Evolutionary conservation across 179 eudicot species (phyloP), one percentile per base, ranked within the genome.

Genomic region (Silene coronaria): DNA sequence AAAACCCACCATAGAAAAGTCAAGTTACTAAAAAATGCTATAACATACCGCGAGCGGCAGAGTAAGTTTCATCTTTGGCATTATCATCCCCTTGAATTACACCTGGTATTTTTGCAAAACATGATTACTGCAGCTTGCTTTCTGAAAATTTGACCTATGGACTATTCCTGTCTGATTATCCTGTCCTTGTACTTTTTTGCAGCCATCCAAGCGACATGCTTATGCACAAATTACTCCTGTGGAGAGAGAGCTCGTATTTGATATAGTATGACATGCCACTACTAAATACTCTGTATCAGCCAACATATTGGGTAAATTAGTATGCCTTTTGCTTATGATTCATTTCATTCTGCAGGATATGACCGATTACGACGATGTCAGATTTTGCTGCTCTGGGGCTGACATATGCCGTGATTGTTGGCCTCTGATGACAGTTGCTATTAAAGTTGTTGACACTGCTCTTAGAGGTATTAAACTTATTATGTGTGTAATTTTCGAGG

Each of bases 391-490:
- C 81, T 84, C 91, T 45, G 97, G 93, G 46, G 97, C 95, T 81
- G 95, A 92, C 81, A 89, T 92, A 64, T 95, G 99, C 75, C 80
- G 85, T 72, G 88, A 91, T 59, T 95, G 97, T 81, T 92, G 99
- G 99, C 97, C 97, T 19, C 77, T 95, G 72, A 90, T 95, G 99
- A 95, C 97, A 45, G 89, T 87, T 81, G 97, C 97, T 64, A 88
- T 95, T 76, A 95, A 95, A 86, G 89, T 92, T 51, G 79, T 95
- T 42, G 97, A 95, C 76, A 83, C 85, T 78, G 86, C 96, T 66
- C 96, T 95, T 21, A 87, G 99, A 92, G 97, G 99, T 95, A 84
- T 23, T 14, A 70, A 22, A 32, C 14, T 28, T 12, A 59, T 32
- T 5, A 22, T 19, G 64, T 72, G 63, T 27, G 1, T 53, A 60